Conservation (phyloP, 1,284 basidiomycete species). For the Coniferiporia weirii region DNA sequence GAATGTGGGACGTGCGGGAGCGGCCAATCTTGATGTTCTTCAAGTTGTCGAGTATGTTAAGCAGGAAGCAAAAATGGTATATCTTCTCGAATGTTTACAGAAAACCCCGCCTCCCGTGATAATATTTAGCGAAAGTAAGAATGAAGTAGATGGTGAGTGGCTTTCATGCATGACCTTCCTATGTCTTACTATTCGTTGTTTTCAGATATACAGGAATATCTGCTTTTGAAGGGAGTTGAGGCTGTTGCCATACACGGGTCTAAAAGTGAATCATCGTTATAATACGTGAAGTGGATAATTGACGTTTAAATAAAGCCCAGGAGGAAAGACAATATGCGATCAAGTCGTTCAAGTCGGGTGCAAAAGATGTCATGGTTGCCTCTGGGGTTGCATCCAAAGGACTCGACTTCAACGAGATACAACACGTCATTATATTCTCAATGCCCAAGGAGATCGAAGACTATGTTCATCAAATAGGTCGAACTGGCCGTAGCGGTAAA, state of each 20-base stretch:
- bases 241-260: constrained; percentile 98
- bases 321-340: constrained; percentile 99
- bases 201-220: constrained; percentile 95
- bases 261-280: constrained; percentile 60
- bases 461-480: constrained; percentile 97
- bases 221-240: constrained; percentile 94
- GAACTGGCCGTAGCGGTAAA: constrained; percentile 95
- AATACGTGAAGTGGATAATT: constrained; percentile 12
- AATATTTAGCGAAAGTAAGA: constrained; percentile 98
- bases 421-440: constrained; percentile 94
- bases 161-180: background rate
- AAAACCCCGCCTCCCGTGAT: constrained; percentile 99
- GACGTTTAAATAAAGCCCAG: constrained; percentile 56
- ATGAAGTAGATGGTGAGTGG: constrained; percentile 88
- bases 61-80: constrained; percentile 99
- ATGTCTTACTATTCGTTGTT: background rate
- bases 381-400: constrained; percentile 97
- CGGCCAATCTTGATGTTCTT: constrained; percentile 93
- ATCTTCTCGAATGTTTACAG: constrained; percentile 93
- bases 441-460: constrained; percentile 99
- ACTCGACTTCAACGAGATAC: constrained; percentile 97
- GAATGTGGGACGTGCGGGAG: constrained; percentile 97
- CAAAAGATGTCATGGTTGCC: constrained; percentile 99
- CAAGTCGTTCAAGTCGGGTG: constrained; percentile 92
- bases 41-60: constrained; percentile 99